Base-by-base conservation (phyloP, 2,329 filamentous ascomycete genomes). In the Xylaria sp. region DNA sequence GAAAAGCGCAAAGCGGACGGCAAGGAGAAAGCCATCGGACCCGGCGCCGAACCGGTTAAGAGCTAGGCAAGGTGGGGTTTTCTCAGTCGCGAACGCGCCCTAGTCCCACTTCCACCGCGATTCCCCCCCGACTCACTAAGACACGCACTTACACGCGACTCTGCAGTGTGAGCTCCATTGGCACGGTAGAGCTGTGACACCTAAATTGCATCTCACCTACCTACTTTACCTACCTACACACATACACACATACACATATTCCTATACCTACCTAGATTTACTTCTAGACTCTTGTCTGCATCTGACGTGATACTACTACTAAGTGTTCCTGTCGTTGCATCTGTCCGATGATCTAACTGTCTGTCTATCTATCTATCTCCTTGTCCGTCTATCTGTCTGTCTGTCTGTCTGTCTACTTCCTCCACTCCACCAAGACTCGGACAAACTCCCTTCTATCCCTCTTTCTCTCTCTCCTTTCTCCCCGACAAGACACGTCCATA, bases 81-180 rank as follows among this genome's bases (percentile, higher is more conserved):
- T 49, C 51, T 12, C 41, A 66, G 62, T 71, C 70, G 71, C 69
- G 69, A 69, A 71, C 71, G 67, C 69, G 69, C 68, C 62, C 65
- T 28, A 62, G 58, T 31, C 48, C 58, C 63, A 64, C 56, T 52
- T 57, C 48, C 63, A 62, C 61, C 68, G 70, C 70, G 70, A 64
- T 67, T 51, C 52, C 18, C 49, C 70, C 65, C 70, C 68, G 62
- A 41, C 69, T 25, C 57, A 58, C 62, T 66, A 49, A 67, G 68
- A 72, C 70, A 68, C 65, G 61, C 69, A 68, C 69, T 67, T 69
- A 71, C 65, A 72, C 70, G 70, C 70, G 70, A 67, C 71, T 68
- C 58, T 66, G 68, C 68, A 68, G 68, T 72, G 67, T 72, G 68
- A 68, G 56, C 65, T 18, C 13, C 62, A 68, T 67, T 66, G 48